Conservation (phyloP, 176 grass and related monocot genomes). For the Pontederia crassipes region DNA sequence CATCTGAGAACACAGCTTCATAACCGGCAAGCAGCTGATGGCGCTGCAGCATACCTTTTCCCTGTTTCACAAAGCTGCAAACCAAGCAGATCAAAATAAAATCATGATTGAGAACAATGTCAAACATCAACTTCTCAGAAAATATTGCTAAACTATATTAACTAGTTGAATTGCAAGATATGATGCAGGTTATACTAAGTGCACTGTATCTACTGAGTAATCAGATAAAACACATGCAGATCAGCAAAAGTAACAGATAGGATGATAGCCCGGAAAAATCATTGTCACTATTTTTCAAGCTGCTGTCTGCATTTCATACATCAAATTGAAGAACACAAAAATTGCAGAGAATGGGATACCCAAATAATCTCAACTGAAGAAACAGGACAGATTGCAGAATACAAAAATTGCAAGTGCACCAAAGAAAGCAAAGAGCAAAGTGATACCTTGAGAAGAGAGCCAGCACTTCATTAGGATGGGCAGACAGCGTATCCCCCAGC, state of each 20-base stretch:
- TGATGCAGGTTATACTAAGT: too few relatives aligned
- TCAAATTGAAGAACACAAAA: too few relatives aligned
- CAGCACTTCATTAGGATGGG: conserved; percentile 90
- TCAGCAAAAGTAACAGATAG: too few relatives aligned
- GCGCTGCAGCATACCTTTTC: conserved; percentile 89
- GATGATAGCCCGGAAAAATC: too few relatives aligned
- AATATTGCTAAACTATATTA: neutral
- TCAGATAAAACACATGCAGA: too few relatives aligned
- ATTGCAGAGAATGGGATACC: too few relatives aligned
- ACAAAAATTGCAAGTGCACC: neutral
- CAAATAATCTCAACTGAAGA: conserved; percentile 17
- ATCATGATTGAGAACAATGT: too few relatives aligned
- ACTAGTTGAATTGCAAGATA: neutral
- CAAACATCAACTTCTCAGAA: neutral
- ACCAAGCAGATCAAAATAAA: neutral
- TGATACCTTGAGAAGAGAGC: conserved; percentile 76
- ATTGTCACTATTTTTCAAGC: too few relatives aligned
- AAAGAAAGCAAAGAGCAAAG: neutral
- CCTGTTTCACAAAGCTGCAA: conserved; percentile 69
- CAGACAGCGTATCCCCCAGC: conserved; percentile 60
- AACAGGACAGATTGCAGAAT: neutral
- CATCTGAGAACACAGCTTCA: conserved; percentile 41
- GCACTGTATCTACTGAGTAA: too few relatives aligned
- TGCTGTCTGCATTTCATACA: too few relatives aligned
- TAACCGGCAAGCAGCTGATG: conserved; percentile 85